Evolutionary conservation across 2,329 filamentous ascomycete species (phyloP), one percentile per base, ranked within the genome.

Genomic region (Botrytis porri): DNA sequence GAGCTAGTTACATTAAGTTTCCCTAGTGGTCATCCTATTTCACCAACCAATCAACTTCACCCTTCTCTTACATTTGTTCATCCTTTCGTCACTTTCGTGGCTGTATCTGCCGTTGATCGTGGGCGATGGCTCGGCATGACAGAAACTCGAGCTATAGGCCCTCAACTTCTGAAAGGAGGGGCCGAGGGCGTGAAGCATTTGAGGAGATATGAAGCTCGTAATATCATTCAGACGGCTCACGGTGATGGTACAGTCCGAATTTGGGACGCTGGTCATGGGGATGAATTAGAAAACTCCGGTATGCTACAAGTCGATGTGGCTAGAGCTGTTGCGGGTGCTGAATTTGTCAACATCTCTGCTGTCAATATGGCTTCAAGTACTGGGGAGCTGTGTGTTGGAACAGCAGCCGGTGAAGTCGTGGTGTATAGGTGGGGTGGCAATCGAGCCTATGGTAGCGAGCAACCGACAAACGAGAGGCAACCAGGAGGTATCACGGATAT

Each of bases 1-100:
- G 95, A 98, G 82, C 83, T 98, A 41, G 87, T 97, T 69, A 97
- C 95, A 0, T 84, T 98, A 81, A 97, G 92, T 78, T 98, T 98
- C 80, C 96, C 96, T 0, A 96, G 92, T 65, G 96, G 96, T 41
- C 93, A 95, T 81, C 92, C 94, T 1, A 97, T 98, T 72, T 93
- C 91, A 41, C 94, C 96, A 1, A 97, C 95, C 6, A 97, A 98
- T 79, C 93, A 97, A 82, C 87, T 99, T 9, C 95, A 97, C 79
- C 88, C 95, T 0, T 97, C 93, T 3, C 84, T 98, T 63, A 92
- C 92, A 1, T 93, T 98, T 75, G 92, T 97, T 10, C 94, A 98
- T 79, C 96, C 96, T 0, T 98, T 97, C 80, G 89, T 96, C 73
- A 92, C 89, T 71, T 89, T 90, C 69, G 85, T 93, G 69, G 87